These are phyloP conservation scores for Trichoderma sp. DNA, from an alignment of 2,329 filamentous ascomycete genomes.

Conservation along the genomic window DNA sequence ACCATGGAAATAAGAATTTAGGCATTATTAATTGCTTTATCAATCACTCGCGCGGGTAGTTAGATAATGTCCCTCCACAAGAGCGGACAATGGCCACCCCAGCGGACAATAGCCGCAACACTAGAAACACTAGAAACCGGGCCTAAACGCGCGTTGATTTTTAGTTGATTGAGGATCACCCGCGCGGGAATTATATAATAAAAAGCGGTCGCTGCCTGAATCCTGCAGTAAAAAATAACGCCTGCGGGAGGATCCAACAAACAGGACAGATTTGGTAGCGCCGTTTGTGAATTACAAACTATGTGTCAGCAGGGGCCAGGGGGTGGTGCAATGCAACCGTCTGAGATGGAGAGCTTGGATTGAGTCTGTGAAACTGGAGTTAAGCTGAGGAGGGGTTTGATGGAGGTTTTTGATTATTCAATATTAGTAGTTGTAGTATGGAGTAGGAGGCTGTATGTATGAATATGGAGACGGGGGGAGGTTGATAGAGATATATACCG, in stretches of 20 bases:
- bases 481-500: not conserved
- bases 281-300: not conserved
- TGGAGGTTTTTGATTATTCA: not conserved
- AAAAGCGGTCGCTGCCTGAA: not conserved
- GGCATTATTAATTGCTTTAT: not conserved
- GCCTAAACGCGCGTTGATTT: not conserved
- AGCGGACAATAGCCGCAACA: not conserved
- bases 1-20: not conserved
- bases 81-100: not conserved
- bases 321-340: not conserved
- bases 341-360: not conserved
- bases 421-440: not conserved
- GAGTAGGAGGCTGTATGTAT: not conserved
- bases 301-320: not conserved
- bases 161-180: not conserved
- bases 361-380: not conserved
- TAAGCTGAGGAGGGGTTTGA: not conserved
- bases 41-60: not conserved
- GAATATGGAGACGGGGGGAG: not conserved
- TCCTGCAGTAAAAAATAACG: not conserved
- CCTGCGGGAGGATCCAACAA: not conserved
- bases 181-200: not conserved
- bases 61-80: not conserved
- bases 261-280: not conserved
- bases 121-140: not conserved